Evolutionary conservation across 257 asterid species (phyloP).

Genomic region (Eucommia ulmoides): DNA sequence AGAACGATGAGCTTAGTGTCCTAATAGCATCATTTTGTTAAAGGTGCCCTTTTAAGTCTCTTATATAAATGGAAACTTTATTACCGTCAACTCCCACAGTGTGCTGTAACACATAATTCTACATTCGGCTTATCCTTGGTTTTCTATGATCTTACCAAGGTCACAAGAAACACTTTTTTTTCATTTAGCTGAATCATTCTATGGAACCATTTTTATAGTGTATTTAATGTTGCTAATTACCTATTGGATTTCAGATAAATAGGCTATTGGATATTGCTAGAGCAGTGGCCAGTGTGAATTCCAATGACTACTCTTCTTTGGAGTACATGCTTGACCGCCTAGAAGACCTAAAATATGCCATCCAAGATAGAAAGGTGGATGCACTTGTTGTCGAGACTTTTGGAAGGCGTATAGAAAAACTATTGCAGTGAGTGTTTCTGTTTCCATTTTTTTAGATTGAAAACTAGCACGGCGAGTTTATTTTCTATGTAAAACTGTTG

Average conservation of each 20-base stretch:
- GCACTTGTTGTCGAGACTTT: constrained; percentile 97
- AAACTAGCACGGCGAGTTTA: no score
- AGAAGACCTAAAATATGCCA: constrained; percentile 80
- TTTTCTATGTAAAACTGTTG: no score
- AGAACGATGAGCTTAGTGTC: no score
- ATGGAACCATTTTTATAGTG: constrained; percentile 10
- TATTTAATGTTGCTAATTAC: constrained; percentile 16
- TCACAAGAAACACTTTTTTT: no score
- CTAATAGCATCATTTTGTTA: no score
- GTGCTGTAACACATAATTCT: not conserved
- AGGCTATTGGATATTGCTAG: constrained; percentile 72
- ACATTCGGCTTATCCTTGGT: not conserved
- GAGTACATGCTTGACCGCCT: constrained; percentile 64
- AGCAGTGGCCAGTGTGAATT: constrained; percentile 59
- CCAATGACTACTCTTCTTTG: constrained; percentile 60
- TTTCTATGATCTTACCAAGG: no score
- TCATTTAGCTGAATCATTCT: no score
- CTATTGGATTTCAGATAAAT: constrained; percentile 48
- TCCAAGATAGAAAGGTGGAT: constrained; percentile 90
- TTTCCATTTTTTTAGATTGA: not conserved
- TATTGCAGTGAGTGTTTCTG: constrained; percentile 64
- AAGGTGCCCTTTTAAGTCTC: no score
- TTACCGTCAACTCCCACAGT: no score
- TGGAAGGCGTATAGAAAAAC: constrained; percentile 91
- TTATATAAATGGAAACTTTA: no score